Conservation (phyloP, 2,329 filamentous ascomycete species). For the Phaeomoniella chlamydospora region DNA sequence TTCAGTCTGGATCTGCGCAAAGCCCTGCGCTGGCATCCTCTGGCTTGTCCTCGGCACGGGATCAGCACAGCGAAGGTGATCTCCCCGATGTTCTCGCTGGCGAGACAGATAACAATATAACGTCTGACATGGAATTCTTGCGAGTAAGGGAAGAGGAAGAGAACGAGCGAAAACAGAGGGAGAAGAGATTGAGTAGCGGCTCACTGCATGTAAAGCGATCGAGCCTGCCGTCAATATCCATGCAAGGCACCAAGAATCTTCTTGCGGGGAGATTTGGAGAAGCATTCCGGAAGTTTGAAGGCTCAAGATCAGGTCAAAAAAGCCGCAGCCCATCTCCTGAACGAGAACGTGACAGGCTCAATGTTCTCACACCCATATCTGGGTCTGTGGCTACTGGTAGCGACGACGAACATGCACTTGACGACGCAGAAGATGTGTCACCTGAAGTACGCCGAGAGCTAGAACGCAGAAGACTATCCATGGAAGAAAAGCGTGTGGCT, state of each 20-base stretch:
- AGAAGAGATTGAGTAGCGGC: slow-evolving; percentile 41
- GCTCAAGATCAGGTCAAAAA: slow-evolving; percentile 24
- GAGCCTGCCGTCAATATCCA: slow-evolving; percentile 53
- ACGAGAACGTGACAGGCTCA: slow-evolving; percentile 23
- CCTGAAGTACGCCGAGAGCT: slow-evolving; percentile 84
- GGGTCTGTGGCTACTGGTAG: slow-evolving; percentile 59
- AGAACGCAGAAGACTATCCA: slow-evolving; percentile 63
- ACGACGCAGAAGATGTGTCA: slow-evolving; percentile 57
- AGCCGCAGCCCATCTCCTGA: slow-evolving; percentile 28
- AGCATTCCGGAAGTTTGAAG: slow-evolving; percentile 84
- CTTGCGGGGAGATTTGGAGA: slow-evolving; percentile 84
- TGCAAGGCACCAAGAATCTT: slow-evolving; percentile 65
- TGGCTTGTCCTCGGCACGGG: background rate
- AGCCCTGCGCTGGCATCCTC: background rate
- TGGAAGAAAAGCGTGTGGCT: slow-evolving; percentile 83
- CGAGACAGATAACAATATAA: slow-evolving; percentile 50
- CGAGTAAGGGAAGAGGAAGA: slow-evolving; percentile 56
- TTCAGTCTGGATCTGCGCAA: background rate
- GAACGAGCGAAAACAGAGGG: slow-evolving; percentile 41
- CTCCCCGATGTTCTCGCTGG: slow-evolving; percentile 13
- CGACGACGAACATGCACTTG: slow-evolving; percentile 52
- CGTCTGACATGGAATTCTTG: slow-evolving; percentile 72
- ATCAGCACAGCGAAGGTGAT: background rate
- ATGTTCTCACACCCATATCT: slow-evolving; percentile 51
- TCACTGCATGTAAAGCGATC: slow-evolving; percentile 55